Evolutionary conservation across 108 stramenopile species (phyloP).

Genomic region (Poteriospumella lacustris): DNA sequence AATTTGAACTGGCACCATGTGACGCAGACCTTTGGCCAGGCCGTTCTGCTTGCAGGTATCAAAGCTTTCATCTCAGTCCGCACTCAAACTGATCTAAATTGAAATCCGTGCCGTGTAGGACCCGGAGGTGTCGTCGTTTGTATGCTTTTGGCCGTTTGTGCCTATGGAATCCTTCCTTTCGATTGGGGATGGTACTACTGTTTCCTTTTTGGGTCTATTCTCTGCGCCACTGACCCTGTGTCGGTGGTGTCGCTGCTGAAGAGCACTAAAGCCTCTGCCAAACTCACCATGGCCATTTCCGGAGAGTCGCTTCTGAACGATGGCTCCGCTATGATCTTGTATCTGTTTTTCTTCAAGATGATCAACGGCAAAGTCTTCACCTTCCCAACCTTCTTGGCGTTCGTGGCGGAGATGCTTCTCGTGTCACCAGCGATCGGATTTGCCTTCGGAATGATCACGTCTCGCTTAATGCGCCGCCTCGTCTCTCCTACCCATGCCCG

Average conservation of each 20-base stretch:
- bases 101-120: no score
- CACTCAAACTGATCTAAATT: conserved; percentile 43
- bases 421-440: conserved; percentile 21
- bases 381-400: conserved; percentile 20
- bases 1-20: neutral
- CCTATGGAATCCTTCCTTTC: neutral
- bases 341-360: conserved; percentile 27
- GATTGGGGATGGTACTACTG: neutral
- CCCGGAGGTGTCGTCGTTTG: no score
- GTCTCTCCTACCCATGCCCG: conserved; percentile 31
- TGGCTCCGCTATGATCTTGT: conserved; percentile 46
- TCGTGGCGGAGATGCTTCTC: neutral
- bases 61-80: no score
- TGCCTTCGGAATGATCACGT: neutral
- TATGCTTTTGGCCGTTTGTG: no score
- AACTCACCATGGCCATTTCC: conserved; percentile 25
- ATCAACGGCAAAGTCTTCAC: conserved; percentile 31
- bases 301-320: conserved; percentile 47
- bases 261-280: neutral
- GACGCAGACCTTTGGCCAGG: neutral
- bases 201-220: conserved; percentile 16
- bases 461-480: conserved; percentile 28
- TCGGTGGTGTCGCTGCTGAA: conserved; percentile 1
- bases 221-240: conserved; percentile 12
- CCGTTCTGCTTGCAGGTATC: neutral